Evolutionary conservation across 2,329 filamentous ascomycete species (phyloP).

Genomic region (Calonectria pseudoreteaudii): DNA sequence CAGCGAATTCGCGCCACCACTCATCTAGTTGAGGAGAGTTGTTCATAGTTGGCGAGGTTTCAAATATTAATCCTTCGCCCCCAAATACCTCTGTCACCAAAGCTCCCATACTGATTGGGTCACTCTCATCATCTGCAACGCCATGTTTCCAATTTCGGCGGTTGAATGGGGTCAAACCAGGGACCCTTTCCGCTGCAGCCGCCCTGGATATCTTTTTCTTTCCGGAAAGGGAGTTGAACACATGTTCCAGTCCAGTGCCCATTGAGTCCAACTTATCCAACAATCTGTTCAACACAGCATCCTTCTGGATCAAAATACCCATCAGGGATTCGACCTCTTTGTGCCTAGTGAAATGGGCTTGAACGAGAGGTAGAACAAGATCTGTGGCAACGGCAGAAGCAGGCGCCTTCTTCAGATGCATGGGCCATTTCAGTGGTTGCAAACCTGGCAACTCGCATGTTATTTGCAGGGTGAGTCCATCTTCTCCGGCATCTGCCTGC

Average conservation of each 20-base stretch:
- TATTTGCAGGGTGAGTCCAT: slow-evolving; percentile 64
- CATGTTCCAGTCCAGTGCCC: slow-evolving; percentile 63
- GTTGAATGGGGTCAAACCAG: slow-evolving; percentile 63
- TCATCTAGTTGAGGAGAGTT: slow-evolving; percentile 53
- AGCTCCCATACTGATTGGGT: slow-evolving; percentile 46
- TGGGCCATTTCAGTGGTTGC: slow-evolving; percentile 72
- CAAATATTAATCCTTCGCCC: slow-evolving; percentile 46
- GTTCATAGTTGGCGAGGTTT: slow-evolving; percentile 44
- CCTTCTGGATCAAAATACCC: slow-evolving; percentile 61
- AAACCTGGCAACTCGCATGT: slow-evolving; percentile 74
- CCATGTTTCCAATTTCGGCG: slow-evolving; percentile 52
- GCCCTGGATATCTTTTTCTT: slow-evolving; percentile 60
- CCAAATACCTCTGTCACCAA: slow-evolving; percentile 59
- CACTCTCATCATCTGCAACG: slow-evolving; percentile 37
- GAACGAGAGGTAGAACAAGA: slow-evolving; percentile 65
- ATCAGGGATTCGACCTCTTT: slow-evolving; percentile 58
- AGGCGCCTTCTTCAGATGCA: slow-evolving; percentile 64
- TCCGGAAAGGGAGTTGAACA: slow-evolving; percentile 63
- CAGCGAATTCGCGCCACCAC: slow-evolving; percentile 63
- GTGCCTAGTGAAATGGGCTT: slow-evolving; percentile 55
- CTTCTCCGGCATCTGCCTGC: slow-evolving; percentile 49
- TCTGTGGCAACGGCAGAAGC: slow-evolving; percentile 57
- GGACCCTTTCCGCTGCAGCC: slow-evolving; percentile 60
- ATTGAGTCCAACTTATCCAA: slow-evolving; percentile 66
- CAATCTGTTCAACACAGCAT: slow-evolving; percentile 62